Evolutionary conservation across 176 grass and related monocot species (phyloP), one percentile per base, ranked within the genome.

Genomic region (Zea luxurians): DNA sequence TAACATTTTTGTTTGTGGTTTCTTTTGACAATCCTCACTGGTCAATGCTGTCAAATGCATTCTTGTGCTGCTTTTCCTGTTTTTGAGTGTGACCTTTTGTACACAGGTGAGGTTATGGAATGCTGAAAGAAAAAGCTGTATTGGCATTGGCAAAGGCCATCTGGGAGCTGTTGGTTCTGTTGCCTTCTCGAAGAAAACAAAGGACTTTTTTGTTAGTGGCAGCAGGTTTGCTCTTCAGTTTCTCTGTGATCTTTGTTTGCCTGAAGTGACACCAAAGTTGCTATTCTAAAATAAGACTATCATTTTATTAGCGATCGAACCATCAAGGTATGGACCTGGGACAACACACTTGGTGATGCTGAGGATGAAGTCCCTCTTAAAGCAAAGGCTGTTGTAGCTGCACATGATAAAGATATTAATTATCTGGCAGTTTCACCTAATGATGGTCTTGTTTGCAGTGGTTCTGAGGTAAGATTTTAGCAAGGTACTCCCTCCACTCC

Each of bases 331-430:
- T 98, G 96, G 89, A 95, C 48, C 73, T 87, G 89, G 79, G 90
- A 95, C 71, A 71, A 83, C 78, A 46, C 80, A 42, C 73, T 80
- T 17, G 47, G 49, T 78, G 85, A 81, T 71, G 72, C 37, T 70
- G 88, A 86, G 2, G 57, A 72, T 73, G 92, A 92, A 70, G 76
- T 85, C 75, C 40, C 80, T 69, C 83, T 98, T 64, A 98, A 89
- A 88, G 61, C 96, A 81, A 92, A 90, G 62, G 88, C 96, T 78
- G 96, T 84, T 71, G 88, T 94, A 64, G 92, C 96, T 68, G 96
- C 89, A 76, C 92, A 98, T 65, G 91, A 98, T 62, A 98, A 98
- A 84, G 96, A 98, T 81, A 98, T 94, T 74, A 98, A 98, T 84
- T 94, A 88, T 62, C 87, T 98, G 34, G 72, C 89, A 48, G 66